These are phyloP conservation scores for Panaeolus papilionaceus DNA, from an alignment of 768 basidiomycete species.

Conservation along the genomic window DNA sequence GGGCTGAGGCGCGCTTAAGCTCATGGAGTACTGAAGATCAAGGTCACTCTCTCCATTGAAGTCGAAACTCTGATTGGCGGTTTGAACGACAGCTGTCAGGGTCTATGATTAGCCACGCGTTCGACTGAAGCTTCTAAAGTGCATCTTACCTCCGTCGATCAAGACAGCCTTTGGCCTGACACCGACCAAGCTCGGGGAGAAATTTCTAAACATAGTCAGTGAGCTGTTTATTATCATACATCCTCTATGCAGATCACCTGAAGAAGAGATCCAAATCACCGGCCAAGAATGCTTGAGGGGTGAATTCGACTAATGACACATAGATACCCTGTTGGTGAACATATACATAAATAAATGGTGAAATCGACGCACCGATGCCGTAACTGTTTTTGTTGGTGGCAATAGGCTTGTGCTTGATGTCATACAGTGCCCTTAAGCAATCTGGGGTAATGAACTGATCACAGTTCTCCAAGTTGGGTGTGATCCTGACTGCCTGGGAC, in stretches of 20 bases:
- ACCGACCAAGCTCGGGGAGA: constrained; percentile 44
- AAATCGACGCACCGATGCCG: constrained; percentile 40
- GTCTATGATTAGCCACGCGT: neutral
- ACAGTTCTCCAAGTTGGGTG: constrained; percentile 34
- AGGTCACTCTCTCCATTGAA: constrained; percentile 63
- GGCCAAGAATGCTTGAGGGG: constrained; percentile 52
- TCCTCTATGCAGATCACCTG: constrained; percentile 20
- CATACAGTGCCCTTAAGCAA: constrained; percentile 48
- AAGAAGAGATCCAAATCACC: constrained; percentile 54
- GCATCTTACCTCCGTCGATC: constrained; percentile 39
- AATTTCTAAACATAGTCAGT: constrained; percentile 33
- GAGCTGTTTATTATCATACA: neutral
- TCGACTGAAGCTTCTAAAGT: neutral
- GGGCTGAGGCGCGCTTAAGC: constrained; percentile 43
- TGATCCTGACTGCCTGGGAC: constrained; percentile 26
- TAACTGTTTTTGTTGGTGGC: constrained; percentile 42
- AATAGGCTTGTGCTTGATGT: constrained; percentile 39
- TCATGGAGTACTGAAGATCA: constrained; percentile 65
- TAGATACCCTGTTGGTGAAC: neutral
- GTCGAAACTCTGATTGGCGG: constrained; percentile 42
- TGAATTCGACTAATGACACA: constrained; percentile 50
- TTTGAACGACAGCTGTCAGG: constrained; percentile 49
- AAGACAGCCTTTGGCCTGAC: constrained; percentile 40
- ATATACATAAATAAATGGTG: neutral
- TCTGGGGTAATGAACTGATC: constrained; percentile 43